Percentiles rank a stretch among this genome's conserved stretches.
These are phyloP conservation scores for Evernia prunastri DNA, from an alignment of 495 filamentous ascomycete species.

Conservation along the genomic window DNA sequence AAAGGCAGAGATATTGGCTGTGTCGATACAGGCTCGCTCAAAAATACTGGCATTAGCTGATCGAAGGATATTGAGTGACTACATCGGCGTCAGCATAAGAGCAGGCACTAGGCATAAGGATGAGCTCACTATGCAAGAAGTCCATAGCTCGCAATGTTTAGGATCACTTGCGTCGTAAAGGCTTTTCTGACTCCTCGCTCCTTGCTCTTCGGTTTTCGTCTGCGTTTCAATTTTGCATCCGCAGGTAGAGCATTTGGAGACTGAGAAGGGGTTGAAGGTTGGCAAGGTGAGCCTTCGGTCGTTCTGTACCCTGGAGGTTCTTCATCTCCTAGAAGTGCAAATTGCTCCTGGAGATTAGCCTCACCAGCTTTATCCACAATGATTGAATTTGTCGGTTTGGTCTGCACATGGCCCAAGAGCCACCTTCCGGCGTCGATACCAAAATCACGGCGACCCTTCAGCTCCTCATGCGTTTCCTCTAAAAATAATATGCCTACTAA, in stretches of 20 bases:
- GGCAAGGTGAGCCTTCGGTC: slow-evolving; percentile 56
- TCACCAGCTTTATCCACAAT: slow-evolving; percentile 30
- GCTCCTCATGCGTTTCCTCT: slow-evolving; percentile 88
- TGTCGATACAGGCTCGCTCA: slow-evolving; percentile 63
- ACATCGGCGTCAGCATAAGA: slow-evolving; percentile 28
- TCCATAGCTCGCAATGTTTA: slow-evolving; percentile 82
- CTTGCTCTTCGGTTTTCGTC: slow-evolving; percentile 17
- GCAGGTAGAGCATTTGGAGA: slow-evolving; percentile 34
- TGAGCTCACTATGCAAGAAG: slow-evolving; percentile 87
- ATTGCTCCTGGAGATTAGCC: slow-evolving; percentile 36
- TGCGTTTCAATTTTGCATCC: slow-evolving; percentile 4
- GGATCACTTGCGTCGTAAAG: slow-evolving; percentile 75
- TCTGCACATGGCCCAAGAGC: slow-evolving; percentile 50
- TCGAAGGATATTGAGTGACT: slow-evolving; percentile 92
- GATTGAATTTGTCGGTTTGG: slow-evolving; percentile 22
- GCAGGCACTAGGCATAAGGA: slow-evolving; percentile 12
- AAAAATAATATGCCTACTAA: slow-evolving; percentile 81
- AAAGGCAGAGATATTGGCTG: slow-evolving; percentile 61
- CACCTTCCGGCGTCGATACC: slow-evolving; percentile 72
- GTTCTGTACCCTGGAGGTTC: slow-evolving; percentile 59
- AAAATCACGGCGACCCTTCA: slow-evolving; percentile 65
- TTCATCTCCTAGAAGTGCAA: slow-evolving; percentile 50
- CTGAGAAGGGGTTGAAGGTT: slow-evolving; percentile 54
- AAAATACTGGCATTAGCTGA: slow-evolving; percentile 83
- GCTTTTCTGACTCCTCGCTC: slow-evolving; percentile 39